Evolutionary conservation across 345 rosid genomes (phyloP).

Genomic region (Firmiana major): DNA sequence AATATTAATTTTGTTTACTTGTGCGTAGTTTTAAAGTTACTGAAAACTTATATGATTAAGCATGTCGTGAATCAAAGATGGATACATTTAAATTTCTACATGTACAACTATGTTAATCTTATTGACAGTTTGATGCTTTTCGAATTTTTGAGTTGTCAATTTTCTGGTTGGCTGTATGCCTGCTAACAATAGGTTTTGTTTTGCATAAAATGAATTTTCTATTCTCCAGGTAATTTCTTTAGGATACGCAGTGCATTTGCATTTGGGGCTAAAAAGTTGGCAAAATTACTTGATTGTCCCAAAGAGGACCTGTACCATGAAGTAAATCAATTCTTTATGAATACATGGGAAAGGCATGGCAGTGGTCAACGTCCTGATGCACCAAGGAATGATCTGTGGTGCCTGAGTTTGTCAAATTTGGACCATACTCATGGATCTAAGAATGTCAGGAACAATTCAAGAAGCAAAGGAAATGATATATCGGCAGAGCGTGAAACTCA

Average conservation of each 20-base stretch:
- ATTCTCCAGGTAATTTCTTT: conserved; percentile 84
- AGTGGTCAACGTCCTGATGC: conserved; percentile 91
- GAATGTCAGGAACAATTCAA: conserved; percentile 36
- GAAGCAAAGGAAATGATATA: conserved; percentile 35
- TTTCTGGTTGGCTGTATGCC: neutral
- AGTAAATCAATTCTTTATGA: conserved; percentile 76
- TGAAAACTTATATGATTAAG: neutral
- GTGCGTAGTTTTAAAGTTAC: neutral
- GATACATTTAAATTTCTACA: neutral
- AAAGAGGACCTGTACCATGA: conserved; percentile 63
- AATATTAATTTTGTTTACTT: neutral
- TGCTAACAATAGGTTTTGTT: neutral
- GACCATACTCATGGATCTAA: conserved; percentile 41
- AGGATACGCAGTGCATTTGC: conserved; percentile 99
- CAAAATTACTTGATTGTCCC: conserved; percentile 81
- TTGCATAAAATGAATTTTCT: neutral
- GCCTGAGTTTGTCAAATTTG: conserved; percentile 36
- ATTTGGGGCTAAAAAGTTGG: conserved; percentile 90
- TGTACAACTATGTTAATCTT: neutral
- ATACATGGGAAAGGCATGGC: conserved; percentile 98
- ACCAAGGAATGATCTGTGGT: conserved; percentile 50
- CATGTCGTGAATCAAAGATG: neutral
- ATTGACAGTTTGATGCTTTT: conserved; percentile 1
- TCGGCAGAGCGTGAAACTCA: conserved; percentile 31
- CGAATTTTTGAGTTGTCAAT: neutral